phyloP scores from a whole-genome alignment of 345 rosid genomes.

The Garcia nutans region DNA sequence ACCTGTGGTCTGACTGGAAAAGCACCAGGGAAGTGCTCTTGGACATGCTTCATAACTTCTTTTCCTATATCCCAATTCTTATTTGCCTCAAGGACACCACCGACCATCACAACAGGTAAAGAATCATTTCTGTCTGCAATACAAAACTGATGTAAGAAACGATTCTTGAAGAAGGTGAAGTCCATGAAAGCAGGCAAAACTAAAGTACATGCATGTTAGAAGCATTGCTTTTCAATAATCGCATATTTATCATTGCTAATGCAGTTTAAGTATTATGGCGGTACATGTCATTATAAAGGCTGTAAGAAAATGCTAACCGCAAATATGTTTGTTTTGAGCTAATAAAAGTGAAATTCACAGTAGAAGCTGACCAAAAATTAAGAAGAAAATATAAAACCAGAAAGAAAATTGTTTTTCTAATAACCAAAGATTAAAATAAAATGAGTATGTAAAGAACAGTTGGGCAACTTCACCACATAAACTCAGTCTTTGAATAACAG shows the following conservation, averaged over 20 bases:
- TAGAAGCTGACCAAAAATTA: neutral
- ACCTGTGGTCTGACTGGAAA: conserved; percentile 62
- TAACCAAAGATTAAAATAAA: neutral
- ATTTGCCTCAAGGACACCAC: conserved; percentile 69
- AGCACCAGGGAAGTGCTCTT: conserved; percentile 48
- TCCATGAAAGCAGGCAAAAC: neutral
- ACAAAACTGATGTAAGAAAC: neutral
- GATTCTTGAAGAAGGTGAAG: conserved; percentile 1
- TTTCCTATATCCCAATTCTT: conserved; percentile 65
- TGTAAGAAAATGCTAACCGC: neutral
- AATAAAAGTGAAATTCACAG: neutral
- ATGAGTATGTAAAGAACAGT: neutral
- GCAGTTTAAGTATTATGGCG: neutral
- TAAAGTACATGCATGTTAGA: neutral
- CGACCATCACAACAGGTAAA: conserved; percentile 77
- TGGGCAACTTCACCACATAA: conserved; percentile 59
- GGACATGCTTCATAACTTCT: conserved; percentile 50
- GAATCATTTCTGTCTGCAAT: conserved; percentile 53
- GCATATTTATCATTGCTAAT: neutral
- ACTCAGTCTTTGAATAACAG: conserved; percentile 57
- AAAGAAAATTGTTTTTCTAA: neutral
- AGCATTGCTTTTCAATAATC: neutral
- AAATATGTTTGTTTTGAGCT: neutral
- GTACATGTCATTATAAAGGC: neutral
- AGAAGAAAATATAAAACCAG: neutral